Conservation (phyloP, 257 asterid species). For the Solanum pimpinellifolium region DNA sequence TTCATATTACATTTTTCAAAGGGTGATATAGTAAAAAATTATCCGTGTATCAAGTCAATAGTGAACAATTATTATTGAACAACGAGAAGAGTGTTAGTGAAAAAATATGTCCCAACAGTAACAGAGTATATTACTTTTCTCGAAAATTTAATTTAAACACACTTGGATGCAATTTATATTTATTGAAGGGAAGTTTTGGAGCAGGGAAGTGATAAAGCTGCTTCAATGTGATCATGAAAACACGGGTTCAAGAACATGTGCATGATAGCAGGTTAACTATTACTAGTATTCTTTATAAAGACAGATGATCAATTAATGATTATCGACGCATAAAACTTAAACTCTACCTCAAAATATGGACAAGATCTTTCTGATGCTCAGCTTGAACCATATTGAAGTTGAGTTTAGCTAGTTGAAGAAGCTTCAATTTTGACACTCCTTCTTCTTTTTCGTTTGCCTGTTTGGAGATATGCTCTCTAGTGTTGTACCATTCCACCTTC, state of each 20-base stretch:
- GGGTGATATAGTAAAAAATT: too few relatives aligned
- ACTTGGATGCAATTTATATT: background rate
- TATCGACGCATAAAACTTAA: background rate
- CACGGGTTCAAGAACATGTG: too few relatives aligned
- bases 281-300: too few relatives aligned
- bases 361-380: constrained; percentile 41
- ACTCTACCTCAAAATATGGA: constrained; percentile 30
- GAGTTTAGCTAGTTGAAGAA: constrained; percentile 34
- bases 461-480: constrained; percentile 14
- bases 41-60: too few relatives aligned
- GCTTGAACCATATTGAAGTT: constrained; percentile 45
- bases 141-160: background rate
- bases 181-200: background rate
- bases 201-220: too few relatives aligned
- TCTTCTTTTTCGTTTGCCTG: background rate
- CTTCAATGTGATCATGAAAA: too few relatives aligned
- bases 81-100: too few relatives aligned
- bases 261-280: too few relatives aligned
- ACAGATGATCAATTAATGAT: too few relatives aligned
- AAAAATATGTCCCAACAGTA: too few relatives aligned
- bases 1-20: too few relatives aligned
- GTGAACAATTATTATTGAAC: too few relatives aligned
- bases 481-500: constrained; percentile 37
- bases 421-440: background rate
- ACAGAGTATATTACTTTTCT: background rate